Base-by-base conservation (phyloP, 768 basidiomycete species). In the Boletus barrowsii region DNA sequence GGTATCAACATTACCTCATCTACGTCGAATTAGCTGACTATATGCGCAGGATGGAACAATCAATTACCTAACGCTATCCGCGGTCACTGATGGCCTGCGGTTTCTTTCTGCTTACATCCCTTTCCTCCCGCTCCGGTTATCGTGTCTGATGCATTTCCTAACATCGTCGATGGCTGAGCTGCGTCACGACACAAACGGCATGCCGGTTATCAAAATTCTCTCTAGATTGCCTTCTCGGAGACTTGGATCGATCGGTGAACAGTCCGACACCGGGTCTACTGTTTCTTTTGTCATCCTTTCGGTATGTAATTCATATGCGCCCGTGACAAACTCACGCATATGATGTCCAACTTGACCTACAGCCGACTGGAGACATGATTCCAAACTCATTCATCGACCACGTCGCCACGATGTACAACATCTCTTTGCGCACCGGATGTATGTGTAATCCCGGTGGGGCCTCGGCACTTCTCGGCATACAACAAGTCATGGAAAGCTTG, bases 401-500 rank as follows among this genome's bases (percentile, higher is more conserved):
- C 60, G 77, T 84, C 1, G 88, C 89, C 14, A 77, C 83, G 17
- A 74, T 70, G 49, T 76, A 80, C 58, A 80, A 77, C 47, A 84
- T 93, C 53, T 90, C 89, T 17, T 71, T 93, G 32, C 84, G 90
- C 41, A 89, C 90, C 3, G 90, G 90, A 0, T 93, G 90, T 68
- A 86, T 92, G 82, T 93, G 91, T 65, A 93, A 93, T 59, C 88
- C 90, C 15, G 91, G 91, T 10, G 90, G 84, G 17, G 87, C 89
- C 0, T 83, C 88, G 1, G 80, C 86, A 5, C 71, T 93, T 15
- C 76, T 91, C 5, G 84, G 84, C 0, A 79, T 90, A 30, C 72
- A 83, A 54, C 75, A 79, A 18, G 77, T 84, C 53, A 91, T 90
- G 88, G 72, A 75, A 6, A 71, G 67, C 14, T 76, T 90, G 0